phyloP scores from a whole-genome alignment of 164 flowering plant genomes.

The Vitis riparia region DNA sequence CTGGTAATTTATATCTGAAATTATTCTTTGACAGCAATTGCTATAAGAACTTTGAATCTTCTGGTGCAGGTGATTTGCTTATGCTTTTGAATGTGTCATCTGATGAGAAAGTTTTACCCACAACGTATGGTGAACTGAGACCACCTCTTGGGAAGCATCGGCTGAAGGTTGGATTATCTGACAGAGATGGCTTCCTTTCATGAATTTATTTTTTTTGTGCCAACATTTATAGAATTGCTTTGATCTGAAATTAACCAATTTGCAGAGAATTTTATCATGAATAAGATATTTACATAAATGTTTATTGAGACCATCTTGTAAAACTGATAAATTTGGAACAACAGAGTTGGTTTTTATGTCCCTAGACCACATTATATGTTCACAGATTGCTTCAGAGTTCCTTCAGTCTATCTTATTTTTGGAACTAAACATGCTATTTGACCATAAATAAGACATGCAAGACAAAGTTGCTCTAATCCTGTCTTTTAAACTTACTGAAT shows the following conservation, averaged over 20 bases:
- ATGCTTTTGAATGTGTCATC: slow-evolving; percentile 68
- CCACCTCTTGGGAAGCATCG: slow-evolving; percentile 98
- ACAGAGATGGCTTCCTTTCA: neutral
- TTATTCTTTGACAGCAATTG: neutral
- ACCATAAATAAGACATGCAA: too few species aligned
- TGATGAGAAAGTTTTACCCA: slow-evolving; percentile 71
- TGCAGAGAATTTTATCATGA: too few species aligned
- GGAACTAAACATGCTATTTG: too few species aligned
- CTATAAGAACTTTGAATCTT: neutral
- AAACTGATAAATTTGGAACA: neutral
- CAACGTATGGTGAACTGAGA: slow-evolving; percentile 82
- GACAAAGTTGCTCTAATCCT: too few species aligned
- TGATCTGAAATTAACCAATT: neutral
- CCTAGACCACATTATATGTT: too few species aligned
- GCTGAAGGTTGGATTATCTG: slow-evolving; percentile 56
- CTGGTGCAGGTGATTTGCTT: slow-evolving; percentile 66
- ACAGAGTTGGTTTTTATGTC: neutral
- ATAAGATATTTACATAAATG: neutral
- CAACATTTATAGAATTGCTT: neutral
- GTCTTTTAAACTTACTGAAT: too few species aligned
- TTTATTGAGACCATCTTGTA: neutral
- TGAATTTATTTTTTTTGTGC: neutral
- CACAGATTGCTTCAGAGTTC: too few species aligned
- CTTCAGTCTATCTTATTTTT: too few species aligned
- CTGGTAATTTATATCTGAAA: neutral